Conservation (phyloP, 257 asterid genomes). For the Solanum bulbocastanum region DNA sequence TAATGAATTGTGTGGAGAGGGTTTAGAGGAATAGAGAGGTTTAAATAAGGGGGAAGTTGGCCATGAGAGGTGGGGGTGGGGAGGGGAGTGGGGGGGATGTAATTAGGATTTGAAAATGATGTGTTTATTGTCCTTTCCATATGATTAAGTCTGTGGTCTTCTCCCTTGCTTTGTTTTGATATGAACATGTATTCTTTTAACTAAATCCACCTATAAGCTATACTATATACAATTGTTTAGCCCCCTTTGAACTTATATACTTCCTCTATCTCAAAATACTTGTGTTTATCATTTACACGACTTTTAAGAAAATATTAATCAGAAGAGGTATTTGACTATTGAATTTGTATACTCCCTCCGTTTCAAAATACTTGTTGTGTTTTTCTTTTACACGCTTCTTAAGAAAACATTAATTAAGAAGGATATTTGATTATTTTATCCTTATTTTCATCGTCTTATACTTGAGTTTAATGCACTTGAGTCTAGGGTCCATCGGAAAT, state of each 20-base stretch:
- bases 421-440: neutral
- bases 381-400: neutral
- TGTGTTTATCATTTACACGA: neutral
- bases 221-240: neutral
- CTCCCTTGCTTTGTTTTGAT: neutral
- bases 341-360: accelerated
- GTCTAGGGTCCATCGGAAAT: accelerated
- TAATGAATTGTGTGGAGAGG: slow-evolving; percentile 63
- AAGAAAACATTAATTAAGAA: neutral
- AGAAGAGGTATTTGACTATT: neutral
- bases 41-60: slow-evolving; percentile 44
- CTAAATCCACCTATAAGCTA: neutral
- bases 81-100: slow-evolving; percentile 9
- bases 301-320: neutral
- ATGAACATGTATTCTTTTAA: neutral
- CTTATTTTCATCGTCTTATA: neutral
- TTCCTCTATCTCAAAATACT: neutral
- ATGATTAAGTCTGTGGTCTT: slow-evolving; percentile 10
- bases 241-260: neutral
- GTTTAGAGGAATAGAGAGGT: slow-evolving; percentile 43
- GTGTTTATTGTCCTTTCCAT: slow-evolving; percentile 24
- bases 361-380: neutral
- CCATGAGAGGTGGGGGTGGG: slow-evolving; percentile 12
- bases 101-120: slow-evolving; percentile 36
- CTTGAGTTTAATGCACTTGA: neutral